Evolutionary conservation across 352 stramenopile species (phyloP).

Genomic region (Phytophthora sansomeana): DNA sequence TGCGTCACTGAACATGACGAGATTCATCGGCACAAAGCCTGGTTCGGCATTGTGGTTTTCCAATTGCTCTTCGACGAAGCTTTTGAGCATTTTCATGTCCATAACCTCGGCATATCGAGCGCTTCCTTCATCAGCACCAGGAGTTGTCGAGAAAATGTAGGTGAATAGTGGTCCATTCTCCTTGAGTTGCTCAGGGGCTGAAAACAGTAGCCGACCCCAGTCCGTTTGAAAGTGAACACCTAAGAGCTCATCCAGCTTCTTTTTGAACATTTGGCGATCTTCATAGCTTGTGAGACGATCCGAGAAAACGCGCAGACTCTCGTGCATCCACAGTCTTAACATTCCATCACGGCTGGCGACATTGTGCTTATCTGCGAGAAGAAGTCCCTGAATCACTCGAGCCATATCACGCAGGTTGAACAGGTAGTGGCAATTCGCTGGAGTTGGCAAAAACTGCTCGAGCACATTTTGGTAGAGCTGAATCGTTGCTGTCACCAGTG

Average conservation of each 20-base stretch:
- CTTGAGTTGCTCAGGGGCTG: conserved; percentile 71
- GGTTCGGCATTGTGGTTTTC: conserved; percentile 93
- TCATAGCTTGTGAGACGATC: conserved; percentile 91
- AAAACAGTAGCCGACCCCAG: conserved; percentile 67
- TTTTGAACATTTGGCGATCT: conserved; percentile 92
- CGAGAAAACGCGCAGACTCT: conserved; percentile 90
- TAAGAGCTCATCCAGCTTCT: conserved; percentile 81
- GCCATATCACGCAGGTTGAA: conserved; percentile 93
- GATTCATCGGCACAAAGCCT: conserved; percentile 89
- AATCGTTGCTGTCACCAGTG: conserved; percentile 85
- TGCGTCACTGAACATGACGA: conserved; percentile 93
- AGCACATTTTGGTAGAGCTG: conserved; percentile 88
- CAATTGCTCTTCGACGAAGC: conserved; percentile 90
- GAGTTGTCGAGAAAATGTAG: conserved; percentile 67
- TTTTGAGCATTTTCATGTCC: conserved; percentile 90
- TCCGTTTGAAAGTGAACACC: conserved; percentile 83
- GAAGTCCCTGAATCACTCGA: conserved; percentile 86
- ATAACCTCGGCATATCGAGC: conserved; percentile 80
- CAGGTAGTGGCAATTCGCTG: conserved; percentile 90
- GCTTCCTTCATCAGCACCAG: conserved; percentile 39
- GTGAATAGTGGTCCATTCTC: conserved; percentile 86
- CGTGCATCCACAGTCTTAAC: conserved; percentile 91
- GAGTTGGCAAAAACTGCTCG: conserved; percentile 89
- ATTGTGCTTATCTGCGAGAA: conserved; percentile 79
- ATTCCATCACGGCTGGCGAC: conserved; percentile 77